Conservation (phyloP, 2,329 filamentous ascomycete genomes). For the Colletotrichum siamense region DNA sequence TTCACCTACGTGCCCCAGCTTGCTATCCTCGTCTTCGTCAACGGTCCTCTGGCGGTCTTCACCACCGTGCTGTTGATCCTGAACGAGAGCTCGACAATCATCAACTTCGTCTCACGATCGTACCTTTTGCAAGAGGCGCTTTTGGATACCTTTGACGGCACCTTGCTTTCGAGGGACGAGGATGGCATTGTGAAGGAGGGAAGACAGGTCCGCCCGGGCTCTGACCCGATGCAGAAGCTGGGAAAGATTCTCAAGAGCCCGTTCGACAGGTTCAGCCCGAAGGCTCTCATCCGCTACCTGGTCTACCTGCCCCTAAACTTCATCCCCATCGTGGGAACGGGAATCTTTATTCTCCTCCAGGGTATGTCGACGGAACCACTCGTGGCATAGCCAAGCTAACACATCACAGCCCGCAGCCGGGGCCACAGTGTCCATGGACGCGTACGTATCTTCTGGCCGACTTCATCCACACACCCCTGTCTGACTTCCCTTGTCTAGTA, state of each 20-base stretch:
- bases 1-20: constrained; percentile 88
- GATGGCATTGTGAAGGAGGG: constrained; percentile 73
- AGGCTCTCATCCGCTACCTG: constrained; percentile 76
- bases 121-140: constrained; percentile 84
- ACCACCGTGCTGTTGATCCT: constrained; percentile 73
- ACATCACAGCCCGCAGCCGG: constrained; percentile 39
- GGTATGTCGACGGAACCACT: constrained; percentile 44
- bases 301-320: constrained; percentile 93
- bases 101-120: constrained; percentile 64
- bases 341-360: constrained; percentile 80
- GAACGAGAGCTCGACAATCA: constrained; percentile 64
- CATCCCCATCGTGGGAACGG: constrained; percentile 86
- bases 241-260: constrained; percentile 64
- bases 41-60: constrained; percentile 80
- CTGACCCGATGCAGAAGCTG: constrained; percentile 60
- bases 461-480: not conserved
- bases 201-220: constrained; percentile 71
- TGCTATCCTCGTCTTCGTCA: constrained; percentile 81
- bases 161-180: constrained; percentile 57
- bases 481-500: constrained; percentile 59
- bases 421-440: constrained; percentile 57
- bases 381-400: not conserved
- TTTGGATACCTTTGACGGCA: constrained; percentile 88
- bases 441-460: constrained; percentile 42
- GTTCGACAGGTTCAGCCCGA: constrained; percentile 61